These are phyloP conservation scores for Lasiosphaeriaceae sp. DNA, from an alignment of 495 filamentous ascomycete genomes.

Conservation along the genomic window DNA sequence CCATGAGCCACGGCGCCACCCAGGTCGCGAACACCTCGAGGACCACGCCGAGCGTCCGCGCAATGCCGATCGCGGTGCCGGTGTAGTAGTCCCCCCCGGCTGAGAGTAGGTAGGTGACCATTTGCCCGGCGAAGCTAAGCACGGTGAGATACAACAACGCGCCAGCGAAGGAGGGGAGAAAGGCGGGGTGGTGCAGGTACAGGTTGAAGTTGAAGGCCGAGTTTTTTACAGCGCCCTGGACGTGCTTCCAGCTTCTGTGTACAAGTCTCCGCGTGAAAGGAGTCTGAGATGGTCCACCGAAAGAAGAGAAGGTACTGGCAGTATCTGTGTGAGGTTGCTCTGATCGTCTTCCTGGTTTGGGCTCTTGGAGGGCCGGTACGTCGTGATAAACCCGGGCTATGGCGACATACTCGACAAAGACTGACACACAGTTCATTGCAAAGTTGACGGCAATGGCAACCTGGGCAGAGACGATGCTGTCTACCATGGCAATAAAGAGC, in stretches of 20 bases:
- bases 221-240: too few relatives aligned
- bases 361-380: conserved; percentile 13
- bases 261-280: too few relatives aligned
- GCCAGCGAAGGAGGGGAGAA: conserved; percentile 52
- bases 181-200: conserved; percentile 42
- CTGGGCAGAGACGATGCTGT: conserved; percentile 25
- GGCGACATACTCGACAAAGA: conserved; percentile 53
- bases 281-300: too few relatives aligned
- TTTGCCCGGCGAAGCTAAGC: conserved; percentile 54
- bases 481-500: conserved; percentile 49
- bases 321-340: too few relatives aligned
- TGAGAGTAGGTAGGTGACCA: conserved; percentile 58
- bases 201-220: too few relatives aligned
- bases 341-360: too few relatives aligned
- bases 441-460: conserved; percentile 35
- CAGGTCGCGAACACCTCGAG: conserved; percentile 51
- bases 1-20: conserved; percentile 48
- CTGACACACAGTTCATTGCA: conserved; percentile 37
- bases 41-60: conserved; percentile 32
- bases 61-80: conserved; percentile 34
- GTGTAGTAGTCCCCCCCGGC: conserved; percentile 28
- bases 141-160: conserved; percentile 58
- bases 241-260: too few relatives aligned
- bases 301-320: too few relatives aligned
- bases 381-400: conserved; percentile 43